phyloP scores from a whole-genome alignment of 2,329 filamentous ascomycete genomes.

The Verticillium longisporum region DNA sequence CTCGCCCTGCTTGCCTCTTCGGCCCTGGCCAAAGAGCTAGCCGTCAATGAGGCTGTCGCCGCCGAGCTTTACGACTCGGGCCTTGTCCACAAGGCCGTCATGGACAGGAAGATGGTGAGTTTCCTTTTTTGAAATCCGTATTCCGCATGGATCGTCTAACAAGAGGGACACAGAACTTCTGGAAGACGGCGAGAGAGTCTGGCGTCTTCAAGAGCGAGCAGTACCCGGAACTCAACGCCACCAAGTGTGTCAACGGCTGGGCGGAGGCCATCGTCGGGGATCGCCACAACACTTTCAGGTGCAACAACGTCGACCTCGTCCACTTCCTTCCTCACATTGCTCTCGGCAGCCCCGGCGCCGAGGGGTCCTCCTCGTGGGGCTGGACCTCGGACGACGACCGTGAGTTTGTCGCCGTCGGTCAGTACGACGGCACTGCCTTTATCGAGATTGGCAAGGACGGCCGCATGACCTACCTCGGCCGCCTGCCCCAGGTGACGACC shows the following conservation, averaged over 20 bases:
- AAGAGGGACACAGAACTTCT: not conserved
- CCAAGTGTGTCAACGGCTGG: constrained; percentile 32
- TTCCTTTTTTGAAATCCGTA: not conserved
- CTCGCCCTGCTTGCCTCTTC: constrained; percentile 11
- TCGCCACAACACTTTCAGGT: constrained; percentile 38
- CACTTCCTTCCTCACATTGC: constrained; percentile 48
- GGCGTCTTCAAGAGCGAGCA: constrained; percentile 21
- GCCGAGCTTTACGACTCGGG: constrained; percentile 12
- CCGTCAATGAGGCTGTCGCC: constrained; percentile 8
- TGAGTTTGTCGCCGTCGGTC: constrained; percentile 36
- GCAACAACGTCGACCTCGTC: constrained; percentile 45
- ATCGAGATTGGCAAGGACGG: constrained; percentile 33
- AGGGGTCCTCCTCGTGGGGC: constrained; percentile 35
- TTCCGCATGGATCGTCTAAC: not conserved
- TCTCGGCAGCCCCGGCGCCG: constrained; percentile 27
- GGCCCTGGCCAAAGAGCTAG: constrained; percentile 11
- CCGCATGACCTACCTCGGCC: constrained; percentile 34
- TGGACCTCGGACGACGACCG: constrained; percentile 36
- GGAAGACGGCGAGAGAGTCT: not conserved
- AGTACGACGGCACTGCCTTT: constrained; percentile 37
- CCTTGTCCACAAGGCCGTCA: constrained; percentile 10
- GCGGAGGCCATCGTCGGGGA: constrained; percentile 38
- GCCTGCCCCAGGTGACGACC: constrained; percentile 18
- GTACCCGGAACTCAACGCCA: constrained; percentile 29
- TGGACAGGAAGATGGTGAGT: constrained; percentile 10